Base-by-base conservation (phyloP, 768 basidiomycete genomes). In the Boletus subcaerulescens region DNA sequence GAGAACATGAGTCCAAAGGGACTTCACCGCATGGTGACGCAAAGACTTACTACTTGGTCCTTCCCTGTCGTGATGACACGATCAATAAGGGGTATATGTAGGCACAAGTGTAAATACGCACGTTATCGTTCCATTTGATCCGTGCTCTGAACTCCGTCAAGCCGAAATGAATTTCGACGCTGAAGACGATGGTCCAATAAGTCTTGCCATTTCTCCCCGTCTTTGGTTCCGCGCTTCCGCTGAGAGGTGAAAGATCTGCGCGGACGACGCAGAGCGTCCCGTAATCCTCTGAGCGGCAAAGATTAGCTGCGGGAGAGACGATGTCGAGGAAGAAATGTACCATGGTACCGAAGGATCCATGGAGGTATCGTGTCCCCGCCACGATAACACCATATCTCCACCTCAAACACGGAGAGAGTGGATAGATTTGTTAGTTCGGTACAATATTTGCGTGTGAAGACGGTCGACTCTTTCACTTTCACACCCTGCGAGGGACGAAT, bases 181-280 rank as follows among this genome's bases (percentile, higher is more conserved):
- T 87, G 69, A 91, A 91, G 17, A 91, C 84, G 55, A 91, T 89
- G 14, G 85, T 90, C 87, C 87, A 91, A 59, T 89, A 91, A 12
- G 78, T 83, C 73, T 84, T 87, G 48, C 86, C 84, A 44, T 77
- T 80, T 60, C 70, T 81, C 1, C 87, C 83, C 6, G 72, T 66
- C 64, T 89, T 90, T 1, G 89, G 73, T 60, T 83, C 80, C 1
- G 89, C 88, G 59, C 86, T 89, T 18, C 84, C 80, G 41, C 80
- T 84, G 48, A 91, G 73, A 11, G 84, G 82, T 0, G 89, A 91
- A 55, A 90, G 64, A 64, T 91, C 89, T 15, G 89, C 89, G 14
- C 86, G 84, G 18, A 91, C 89, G 33, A 87, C 79, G 65, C 88
- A 91, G 4, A 91, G 71, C 0, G 88, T 91, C 2, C 87, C 87